These are phyloP conservation scores for Monosporascus ibericus DNA, from an alignment of 2,329 filamentous ascomycete genomes.

Conservation along the genomic window DNA sequence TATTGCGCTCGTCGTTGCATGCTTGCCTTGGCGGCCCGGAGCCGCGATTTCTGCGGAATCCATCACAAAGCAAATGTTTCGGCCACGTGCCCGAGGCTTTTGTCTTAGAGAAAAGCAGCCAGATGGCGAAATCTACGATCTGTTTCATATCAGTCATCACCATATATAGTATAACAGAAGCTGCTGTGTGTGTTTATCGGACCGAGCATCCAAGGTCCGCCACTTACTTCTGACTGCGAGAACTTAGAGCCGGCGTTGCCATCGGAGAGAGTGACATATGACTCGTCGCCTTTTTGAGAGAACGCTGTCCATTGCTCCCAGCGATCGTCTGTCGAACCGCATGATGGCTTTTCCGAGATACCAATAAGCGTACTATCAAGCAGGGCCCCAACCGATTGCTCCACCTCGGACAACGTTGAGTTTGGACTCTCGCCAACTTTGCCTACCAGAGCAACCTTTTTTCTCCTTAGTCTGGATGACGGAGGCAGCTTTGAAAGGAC, in stretches of 20 bases:
- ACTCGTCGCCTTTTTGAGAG: constrained; percentile 57
- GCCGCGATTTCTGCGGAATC: constrained; percentile 53
- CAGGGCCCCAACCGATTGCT: constrained; percentile 44
- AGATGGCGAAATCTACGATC: constrained; percentile 74
- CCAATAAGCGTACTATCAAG: constrained; percentile 69
- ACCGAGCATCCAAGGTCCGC: constrained; percentile 1
- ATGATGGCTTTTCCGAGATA: constrained; percentile 28
- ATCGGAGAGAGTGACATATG: constrained; percentile 46
- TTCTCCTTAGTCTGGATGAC: constrained; percentile 58
- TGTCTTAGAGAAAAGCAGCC: constrained; percentile 63
- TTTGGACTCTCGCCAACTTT: constrained; percentile 11
- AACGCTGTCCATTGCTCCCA: constrained; percentile 54
- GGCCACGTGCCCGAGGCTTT: constrained; percentile 44
- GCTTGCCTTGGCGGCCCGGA: constrained; percentile 20
- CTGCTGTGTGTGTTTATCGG: constrained; percentile 6
- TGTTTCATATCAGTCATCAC: constrained; percentile 26
- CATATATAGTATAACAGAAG: background rate
- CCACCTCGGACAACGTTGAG: constrained; percentile 22
- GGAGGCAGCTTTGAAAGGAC: constrained; percentile 58
- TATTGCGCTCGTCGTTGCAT: constrained; percentile 30
- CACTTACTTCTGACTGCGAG: constrained; percentile 59
- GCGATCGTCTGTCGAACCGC: constrained; percentile 29
- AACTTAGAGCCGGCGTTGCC: constrained; percentile 37
- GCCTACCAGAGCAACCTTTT: constrained; percentile 47
- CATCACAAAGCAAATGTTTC: constrained; percentile 76